phyloP scores from a whole-genome alignment of 2,329 filamentous ascomycete species.

The Nemania serpens region DNA sequence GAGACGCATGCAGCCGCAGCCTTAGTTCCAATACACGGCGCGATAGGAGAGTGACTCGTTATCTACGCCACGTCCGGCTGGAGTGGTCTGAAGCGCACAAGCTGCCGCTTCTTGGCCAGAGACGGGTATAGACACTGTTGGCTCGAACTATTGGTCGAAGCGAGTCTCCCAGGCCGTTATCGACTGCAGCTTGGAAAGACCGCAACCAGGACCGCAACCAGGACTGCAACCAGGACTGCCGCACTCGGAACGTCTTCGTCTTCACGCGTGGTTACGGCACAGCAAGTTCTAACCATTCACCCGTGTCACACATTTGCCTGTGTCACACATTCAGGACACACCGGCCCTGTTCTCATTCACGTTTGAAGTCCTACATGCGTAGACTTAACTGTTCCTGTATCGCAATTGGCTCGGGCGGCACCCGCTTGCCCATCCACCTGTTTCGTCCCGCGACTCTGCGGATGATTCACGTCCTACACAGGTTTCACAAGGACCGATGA shows the following conservation, averaged over 20 bases:
- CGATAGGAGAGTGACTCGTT: not conserved
- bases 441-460: constrained; percentile 9
- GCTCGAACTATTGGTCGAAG: not conserved
- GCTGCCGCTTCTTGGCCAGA: not conserved
- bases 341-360: not conserved
- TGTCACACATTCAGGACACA: not conserved
- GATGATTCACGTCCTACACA: constrained; percentile 5
- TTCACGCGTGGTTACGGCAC: constrained; percentile 21
- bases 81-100: not conserved
- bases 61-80: not conserved
- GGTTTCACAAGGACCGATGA: constrained; percentile 17
- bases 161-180: not conserved
- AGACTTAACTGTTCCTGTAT: not conserved
- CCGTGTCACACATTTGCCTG: not conserved
- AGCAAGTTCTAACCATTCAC: constrained; percentile 21
- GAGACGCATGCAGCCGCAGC: constrained; percentile 15
- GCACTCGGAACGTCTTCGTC: not conserved
- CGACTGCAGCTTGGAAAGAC: not conserved
- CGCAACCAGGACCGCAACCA: too few species aligned
- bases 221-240: too few species aligned
- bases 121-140: not conserved
- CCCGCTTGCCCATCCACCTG: constrained; percentile 8
- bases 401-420: constrained; percentile 19
- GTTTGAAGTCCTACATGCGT: constrained; percentile 18
- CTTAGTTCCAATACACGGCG: not conserved